A percentile compares a stretch with the other conserved stretches of the same genome.
Evolutionary conservation across 2,329 filamentous ascomycete species (phyloP).

Genomic region (Epichloe sylvatica): DNA sequence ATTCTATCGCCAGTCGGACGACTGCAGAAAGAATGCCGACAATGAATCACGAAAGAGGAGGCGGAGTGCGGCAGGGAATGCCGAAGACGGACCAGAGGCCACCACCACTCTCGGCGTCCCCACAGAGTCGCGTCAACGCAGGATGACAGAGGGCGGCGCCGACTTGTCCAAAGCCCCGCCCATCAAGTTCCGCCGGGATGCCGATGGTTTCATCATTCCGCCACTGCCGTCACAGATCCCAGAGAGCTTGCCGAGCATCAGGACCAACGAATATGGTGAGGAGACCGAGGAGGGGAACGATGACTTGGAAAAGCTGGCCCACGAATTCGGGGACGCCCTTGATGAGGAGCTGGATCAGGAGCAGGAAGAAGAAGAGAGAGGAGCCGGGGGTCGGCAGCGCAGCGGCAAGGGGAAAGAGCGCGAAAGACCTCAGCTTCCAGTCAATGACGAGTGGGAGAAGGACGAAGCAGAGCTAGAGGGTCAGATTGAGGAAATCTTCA

Average conservation of each 20-base stretch:
- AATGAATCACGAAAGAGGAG: slow-evolving; percentile 36
- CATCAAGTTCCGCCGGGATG: slow-evolving; percentile 37
- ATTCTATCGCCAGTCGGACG: slow-evolving; percentile 53
- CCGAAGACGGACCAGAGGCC: slow-evolving; percentile 8
- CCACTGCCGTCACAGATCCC: slow-evolving; percentile 28
- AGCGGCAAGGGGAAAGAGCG: slow-evolving; percentile 12
- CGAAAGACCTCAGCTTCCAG: slow-evolving; percentile 33
- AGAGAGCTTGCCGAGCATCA: slow-evolving; percentile 15
- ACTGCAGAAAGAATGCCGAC: slow-evolving; percentile 40
- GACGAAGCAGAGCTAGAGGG: slow-evolving; percentile 53
- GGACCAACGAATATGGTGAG: slow-evolving; percentile 5
- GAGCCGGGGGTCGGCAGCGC: background rate
- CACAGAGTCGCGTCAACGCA: slow-evolving; percentile 3
- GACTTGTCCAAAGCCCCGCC: slow-evolving; percentile 21
- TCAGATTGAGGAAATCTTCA: slow-evolving; percentile 58
- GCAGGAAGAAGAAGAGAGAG: background rate
- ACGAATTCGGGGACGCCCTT: slow-evolving; percentile 30
- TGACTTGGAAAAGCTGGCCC: slow-evolving; percentile 27
- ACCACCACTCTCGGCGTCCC: background rate
- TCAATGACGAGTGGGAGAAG: slow-evolving; percentile 47
- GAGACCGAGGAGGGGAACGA: slow-evolving; percentile 15
- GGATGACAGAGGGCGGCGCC: slow-evolving; percentile 17
- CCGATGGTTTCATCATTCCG: slow-evolving; percentile 56
- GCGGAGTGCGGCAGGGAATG: slow-evolving; percentile 16
- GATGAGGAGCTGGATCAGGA: slow-evolving; percentile 17